Conservation (phyloP, 192 early-diverging fungal species). For the Geosiphon pyriformis region DNA sequence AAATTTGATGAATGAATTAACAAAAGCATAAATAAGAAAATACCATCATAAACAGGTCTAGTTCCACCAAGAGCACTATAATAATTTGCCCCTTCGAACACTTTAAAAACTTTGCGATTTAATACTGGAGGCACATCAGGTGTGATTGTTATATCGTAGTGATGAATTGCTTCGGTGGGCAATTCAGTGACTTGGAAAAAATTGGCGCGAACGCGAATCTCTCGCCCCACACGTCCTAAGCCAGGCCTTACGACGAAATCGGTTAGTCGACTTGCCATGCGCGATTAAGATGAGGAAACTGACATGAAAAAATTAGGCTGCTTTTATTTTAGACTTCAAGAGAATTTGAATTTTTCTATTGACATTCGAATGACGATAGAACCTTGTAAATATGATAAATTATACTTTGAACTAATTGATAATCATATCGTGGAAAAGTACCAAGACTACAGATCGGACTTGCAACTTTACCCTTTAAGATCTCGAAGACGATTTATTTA, state of each 20-base stretch:
- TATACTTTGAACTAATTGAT: too few species aligned
- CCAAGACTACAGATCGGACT: too few species aligned
- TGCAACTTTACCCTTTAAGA: too few species aligned
- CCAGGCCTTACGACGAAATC: conserved; percentile 42
- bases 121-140: conserved; percentile 78
- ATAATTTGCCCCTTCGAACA: conserved; percentile 52
- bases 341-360: too few species aligned
- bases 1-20: background rate
- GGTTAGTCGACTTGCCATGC: conserved; percentile 31
- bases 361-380: too few species aligned
- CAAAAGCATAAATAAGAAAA: background rate
- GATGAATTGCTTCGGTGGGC: conserved; percentile 65
- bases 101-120: conserved; percentile 62
- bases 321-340: too few species aligned
- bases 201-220: conserved; percentile 55
- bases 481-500: too few species aligned
- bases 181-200: conserved; percentile 71
- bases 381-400: too few species aligned
- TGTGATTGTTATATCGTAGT: conserved; percentile 79
- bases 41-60: conserved; percentile 71
- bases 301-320: too few species aligned
- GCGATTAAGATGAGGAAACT: background rate
- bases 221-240: conserved; percentile 40
- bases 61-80: conserved; percentile 53
- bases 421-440: too few species aligned